These are phyloP conservation scores for Viola odorata DNA, from an alignment of 345 rosid species.

Conservation along the genomic window DNA sequence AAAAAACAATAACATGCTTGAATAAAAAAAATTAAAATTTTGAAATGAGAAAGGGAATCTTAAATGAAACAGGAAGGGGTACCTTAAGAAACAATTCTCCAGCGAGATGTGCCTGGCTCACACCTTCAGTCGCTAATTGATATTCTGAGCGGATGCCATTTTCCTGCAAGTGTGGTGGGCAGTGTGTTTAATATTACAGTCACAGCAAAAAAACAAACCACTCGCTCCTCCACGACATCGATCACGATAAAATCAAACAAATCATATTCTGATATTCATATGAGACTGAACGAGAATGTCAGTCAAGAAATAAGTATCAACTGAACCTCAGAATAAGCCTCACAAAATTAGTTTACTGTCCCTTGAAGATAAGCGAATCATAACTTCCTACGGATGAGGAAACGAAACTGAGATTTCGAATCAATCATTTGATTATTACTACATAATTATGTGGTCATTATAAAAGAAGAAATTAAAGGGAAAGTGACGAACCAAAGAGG, in stretches of 20 bases:
- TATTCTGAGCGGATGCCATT: slow-evolving; percentile 62
- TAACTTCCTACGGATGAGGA: too few relatives aligned
- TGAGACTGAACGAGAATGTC: too few relatives aligned
- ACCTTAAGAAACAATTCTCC: slow-evolving; percentile 71
- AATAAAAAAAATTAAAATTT: background rate
- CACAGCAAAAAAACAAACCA: background rate
- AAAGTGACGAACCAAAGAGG: slow-evolving; percentile 51
- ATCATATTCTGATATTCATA: background rate
- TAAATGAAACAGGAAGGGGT: background rate
- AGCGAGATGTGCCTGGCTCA: slow-evolving; percentile 68
- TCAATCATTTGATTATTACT: too few relatives aligned
- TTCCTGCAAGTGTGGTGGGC: slow-evolving; percentile 36
- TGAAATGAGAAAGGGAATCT: background rate
- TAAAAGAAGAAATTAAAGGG: background rate
- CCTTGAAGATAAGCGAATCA: too few relatives aligned
- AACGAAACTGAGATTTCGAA: too few relatives aligned
- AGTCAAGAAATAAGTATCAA: too few relatives aligned
- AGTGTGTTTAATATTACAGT: background rate
- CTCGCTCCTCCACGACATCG: background rate
- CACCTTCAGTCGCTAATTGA: slow-evolving; percentile 66
- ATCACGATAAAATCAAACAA: background rate
- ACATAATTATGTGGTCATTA: background rate
- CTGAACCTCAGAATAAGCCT: too few relatives aligned
- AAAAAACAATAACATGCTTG: background rate
- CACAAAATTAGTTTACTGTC: too few relatives aligned